Evolutionary conservation across 495 filamentous ascomycete species (phyloP), one percentile per base, ranked within the genome.

Genomic region (Penicillium odoratum): DNA sequence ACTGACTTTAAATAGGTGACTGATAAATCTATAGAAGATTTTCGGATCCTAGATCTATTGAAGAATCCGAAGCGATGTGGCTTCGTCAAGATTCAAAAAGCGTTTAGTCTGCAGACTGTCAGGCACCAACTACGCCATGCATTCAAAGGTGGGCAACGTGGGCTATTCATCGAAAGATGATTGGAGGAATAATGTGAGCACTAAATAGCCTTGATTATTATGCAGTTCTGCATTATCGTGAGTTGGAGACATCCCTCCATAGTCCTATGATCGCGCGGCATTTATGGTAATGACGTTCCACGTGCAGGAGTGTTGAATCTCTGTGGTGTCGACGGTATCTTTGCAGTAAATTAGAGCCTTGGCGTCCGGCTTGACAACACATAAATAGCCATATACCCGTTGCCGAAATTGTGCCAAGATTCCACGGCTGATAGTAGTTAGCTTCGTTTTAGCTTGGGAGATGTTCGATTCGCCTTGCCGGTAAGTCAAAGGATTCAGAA

Each of bases 311-410:
- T 47, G 44, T 13, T 10, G 26, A 47, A 3, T 11, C 44, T 47
- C 1, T 25, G 26, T 26, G 21, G 26, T 47, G 44, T 9, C 15
- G 18, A 47, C 15, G 44, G 8, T 47, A 47, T 10, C 28, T 28
- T 47, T 28, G 44, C 44, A 47, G 25, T 16, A 47, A 11, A n/a
- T 46, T 10, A 25, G 15, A 47, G 44, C 44, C 44, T 47, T 47
- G 44, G 44, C 44, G 28, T 47, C 44, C 44, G 44, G 44, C 6
- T 29, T 47, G 2, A 28, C 44, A 13, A 11, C 44, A 47, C 44
- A 6, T 29, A 47, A 47, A 47, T 47, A 9, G 44, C 4, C 44
- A 47, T 9, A 47, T 47, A 21, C 15, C 44, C 44, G 44, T 13
- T 3, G 15, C 18, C 9, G 21, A 25, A 11, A 3, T 28, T 8